Conservation (phyloP, 768 basidiomycete species). For the Suillus plorans region DNA sequence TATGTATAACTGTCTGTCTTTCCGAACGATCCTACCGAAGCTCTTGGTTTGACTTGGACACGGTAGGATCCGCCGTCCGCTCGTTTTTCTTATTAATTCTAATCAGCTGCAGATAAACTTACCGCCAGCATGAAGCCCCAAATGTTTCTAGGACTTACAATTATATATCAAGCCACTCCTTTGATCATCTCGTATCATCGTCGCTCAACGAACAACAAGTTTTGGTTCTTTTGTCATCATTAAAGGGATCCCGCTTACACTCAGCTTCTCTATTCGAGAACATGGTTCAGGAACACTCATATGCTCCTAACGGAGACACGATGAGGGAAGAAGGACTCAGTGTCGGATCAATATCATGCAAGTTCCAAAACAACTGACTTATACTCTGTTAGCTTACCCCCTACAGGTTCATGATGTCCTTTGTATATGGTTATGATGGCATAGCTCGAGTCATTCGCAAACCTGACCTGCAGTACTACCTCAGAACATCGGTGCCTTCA, state of each 20-base stretch:
- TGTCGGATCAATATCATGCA: conserved; percentile 54
- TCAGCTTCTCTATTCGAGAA: conserved; percentile 57
- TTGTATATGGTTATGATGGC: conserved; percentile 38
- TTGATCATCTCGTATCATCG: too few relatives aligned
- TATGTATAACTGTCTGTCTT: background rate
- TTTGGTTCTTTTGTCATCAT: too few relatives aligned
- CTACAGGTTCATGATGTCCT: conserved; percentile 34
- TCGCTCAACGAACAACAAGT: too few relatives aligned
- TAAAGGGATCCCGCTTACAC: conserved; percentile 34
- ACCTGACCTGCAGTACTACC: background rate
- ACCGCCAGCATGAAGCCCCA: too few relatives aligned
- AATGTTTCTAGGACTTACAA: too few relatives aligned
- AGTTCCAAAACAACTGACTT: conserved; percentile 18
- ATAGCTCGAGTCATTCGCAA: background rate
- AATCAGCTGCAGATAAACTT: background rate
- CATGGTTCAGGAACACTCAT: conserved; percentile 74
- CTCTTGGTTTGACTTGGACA: background rate
- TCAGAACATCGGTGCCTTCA: conserved; percentile 40
- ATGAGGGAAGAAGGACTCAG: too few relatives aligned
- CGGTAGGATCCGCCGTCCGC: background rate
- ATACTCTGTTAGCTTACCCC: background rate
- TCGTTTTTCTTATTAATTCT: conserved; percentile 3
- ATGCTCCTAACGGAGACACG: background rate
- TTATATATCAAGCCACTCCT: too few relatives aligned
- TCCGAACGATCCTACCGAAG: background rate